phyloP scores from a whole-genome alignment of 2,329 filamentous ascomycete genomes.

The Fusarium sp. region DNA sequence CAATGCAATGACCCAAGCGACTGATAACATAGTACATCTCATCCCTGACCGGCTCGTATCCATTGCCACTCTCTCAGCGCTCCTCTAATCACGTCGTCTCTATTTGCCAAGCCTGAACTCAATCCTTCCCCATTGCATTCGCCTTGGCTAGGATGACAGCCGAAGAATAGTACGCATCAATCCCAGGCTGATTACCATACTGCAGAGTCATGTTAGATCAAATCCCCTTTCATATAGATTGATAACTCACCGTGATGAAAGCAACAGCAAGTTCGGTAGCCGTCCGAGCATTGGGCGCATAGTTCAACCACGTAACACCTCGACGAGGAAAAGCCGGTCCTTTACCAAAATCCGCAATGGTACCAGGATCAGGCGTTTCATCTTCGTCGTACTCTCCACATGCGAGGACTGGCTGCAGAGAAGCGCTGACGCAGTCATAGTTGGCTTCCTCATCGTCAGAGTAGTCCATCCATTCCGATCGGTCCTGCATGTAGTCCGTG shows the following conservation, averaged over 20 bases:
- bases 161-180: slow-evolving; percentile 10
- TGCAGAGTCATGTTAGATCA: not conserved
- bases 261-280: slow-evolving; percentile 12
- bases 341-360: not conserved
- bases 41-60: too few species aligned
- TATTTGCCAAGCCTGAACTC: too few species aligned
- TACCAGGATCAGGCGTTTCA: not conserved
- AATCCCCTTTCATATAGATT: not conserved
- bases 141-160: slow-evolving; percentile 13
- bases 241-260: not conserved
- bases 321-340: not conserved
- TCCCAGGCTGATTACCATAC: slow-evolving; percentile 9
- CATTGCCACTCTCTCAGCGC: too few species aligned
- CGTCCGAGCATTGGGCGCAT: not conserved
- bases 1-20: not conserved
- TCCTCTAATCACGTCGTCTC: too few species aligned
- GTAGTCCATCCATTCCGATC: not conserved
- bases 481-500: fast-evolving
- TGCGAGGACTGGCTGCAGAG: not conserved
- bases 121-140: not conserved
- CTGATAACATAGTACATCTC: not conserved
- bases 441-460: not conserved
- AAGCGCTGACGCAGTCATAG: too few species aligned
- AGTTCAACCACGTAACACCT: slow-evolving; percentile 21
- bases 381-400: not conserved